phyloP scores from a whole-genome alignment of 2,329 filamentous ascomycete genomes.

The Didymella arachidicola region DNA sequence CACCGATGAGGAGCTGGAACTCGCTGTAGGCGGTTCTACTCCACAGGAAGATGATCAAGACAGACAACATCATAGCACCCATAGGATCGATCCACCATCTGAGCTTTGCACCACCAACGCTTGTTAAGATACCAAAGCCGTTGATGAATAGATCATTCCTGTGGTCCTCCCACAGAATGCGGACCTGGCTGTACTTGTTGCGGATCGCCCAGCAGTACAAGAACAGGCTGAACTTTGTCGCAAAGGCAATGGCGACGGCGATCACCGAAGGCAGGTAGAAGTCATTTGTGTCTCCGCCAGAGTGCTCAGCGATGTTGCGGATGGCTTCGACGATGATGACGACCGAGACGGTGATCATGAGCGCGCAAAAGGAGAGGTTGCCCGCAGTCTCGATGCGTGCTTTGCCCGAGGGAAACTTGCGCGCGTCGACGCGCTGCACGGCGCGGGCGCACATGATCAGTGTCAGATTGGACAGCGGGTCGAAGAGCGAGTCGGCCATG shows the following conservation, averaged over 20 bases:
- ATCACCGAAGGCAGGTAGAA: conserved; percentile 87
- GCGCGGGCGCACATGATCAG: conserved; percentile 88
- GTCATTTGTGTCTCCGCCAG: conserved; percentile 58
- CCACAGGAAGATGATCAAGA: conserved; percentile 83
- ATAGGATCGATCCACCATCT: conserved; percentile 95
- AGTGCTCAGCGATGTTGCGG: conserved; percentile 67
- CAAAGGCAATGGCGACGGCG: conserved; percentile 83
- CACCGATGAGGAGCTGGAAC: conserved; percentile 89
- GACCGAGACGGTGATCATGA: conserved; percentile 92
- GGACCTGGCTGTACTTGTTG: conserved; percentile 88
- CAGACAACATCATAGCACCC: conserved; percentile 84
- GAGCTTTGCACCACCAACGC: conserved; percentile 87
- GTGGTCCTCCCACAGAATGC: conserved; percentile 96
- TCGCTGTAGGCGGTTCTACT: conserved; percentile 83
- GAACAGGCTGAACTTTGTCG: conserved; percentile 83
- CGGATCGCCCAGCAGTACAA: conserved; percentile 91
- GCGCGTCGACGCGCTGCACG: conserved; percentile 83
- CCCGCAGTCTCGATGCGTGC: conserved; percentile 93
- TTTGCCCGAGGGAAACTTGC: conserved; percentile 89
- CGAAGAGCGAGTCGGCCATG: conserved; percentile 95
- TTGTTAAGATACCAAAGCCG: conserved; percentile 88
- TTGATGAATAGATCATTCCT: conserved; percentile 98
- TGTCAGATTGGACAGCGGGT: conserved; percentile 87
- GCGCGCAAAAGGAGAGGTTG: conserved; percentile 94
- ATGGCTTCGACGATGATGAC: conserved; percentile 91